A percentile compares a stretch with the other conserved stretches of the same genome.
Conservation (phyloP, 768 basidiomycete species). For the Psilocybe azurescens region DNA sequence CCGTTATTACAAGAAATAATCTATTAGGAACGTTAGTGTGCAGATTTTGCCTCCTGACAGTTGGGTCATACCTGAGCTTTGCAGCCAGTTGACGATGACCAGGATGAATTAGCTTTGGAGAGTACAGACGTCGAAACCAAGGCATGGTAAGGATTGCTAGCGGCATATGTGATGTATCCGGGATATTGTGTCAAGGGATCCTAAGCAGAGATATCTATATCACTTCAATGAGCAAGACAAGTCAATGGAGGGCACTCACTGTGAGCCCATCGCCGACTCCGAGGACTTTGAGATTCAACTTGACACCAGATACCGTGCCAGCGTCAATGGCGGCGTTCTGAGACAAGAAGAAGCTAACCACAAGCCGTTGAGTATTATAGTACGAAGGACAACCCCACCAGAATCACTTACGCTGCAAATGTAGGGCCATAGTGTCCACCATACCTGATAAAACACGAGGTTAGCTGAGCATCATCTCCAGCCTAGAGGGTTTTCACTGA, state of each 20-base stretch:
- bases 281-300: constrained; percentile 64
- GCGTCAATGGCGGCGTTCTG: constrained; percentile 62
- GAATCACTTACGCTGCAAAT: constrained; percentile 53
- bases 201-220: constrained; percentile 1
- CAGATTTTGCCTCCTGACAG: too few relatives aligned
- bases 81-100: constrained; percentile 51
- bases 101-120: constrained; percentile 46
- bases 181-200: constrained; percentile 52
- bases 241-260: constrained; percentile 32
- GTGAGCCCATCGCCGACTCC: constrained; percentile 69
- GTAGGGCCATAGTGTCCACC: constrained; percentile 76
- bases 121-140: constrained; percentile 52
- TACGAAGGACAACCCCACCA: neutral
- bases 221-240: too few relatives aligned
- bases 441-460: constrained; percentile 43
- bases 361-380: neutral
- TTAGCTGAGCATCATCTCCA: neutral
- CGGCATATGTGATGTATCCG: constrained; percentile 60
- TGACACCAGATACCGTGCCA: constrained; percentile 47
- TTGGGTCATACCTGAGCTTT: constrained; percentile 43
- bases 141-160: constrained; percentile 59
- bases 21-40: constrained; percentile 28
- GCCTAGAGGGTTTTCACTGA: constrained; percentile 25
- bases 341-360: constrained; percentile 52
- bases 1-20: constrained; percentile 57